These are phyloP conservation scores for Patellaria atrata DNA, from an alignment of 495 filamentous ascomycete genomes.

Conservation along the genomic window DNA sequence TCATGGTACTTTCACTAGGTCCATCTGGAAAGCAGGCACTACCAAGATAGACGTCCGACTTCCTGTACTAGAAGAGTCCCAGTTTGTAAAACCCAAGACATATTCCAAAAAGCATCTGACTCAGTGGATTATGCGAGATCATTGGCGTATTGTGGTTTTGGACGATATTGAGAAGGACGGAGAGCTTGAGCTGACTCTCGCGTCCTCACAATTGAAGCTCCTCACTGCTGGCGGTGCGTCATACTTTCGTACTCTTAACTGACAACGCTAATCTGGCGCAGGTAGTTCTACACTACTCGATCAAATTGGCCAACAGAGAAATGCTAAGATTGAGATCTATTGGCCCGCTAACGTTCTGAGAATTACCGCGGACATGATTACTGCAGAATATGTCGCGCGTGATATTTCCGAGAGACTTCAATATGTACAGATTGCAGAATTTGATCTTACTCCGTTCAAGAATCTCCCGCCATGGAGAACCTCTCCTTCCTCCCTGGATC, in stretches of 20 bases:
- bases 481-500: slow-evolving; percentile 1
- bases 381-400: slow-evolving; percentile 18
- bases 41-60: slow-evolving; percentile 5
- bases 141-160: slow-evolving; percentile 12
- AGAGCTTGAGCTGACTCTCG: slow-evolving; percentile 13
- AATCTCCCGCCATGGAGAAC: background rate
- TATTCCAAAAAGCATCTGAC: slow-evolving; percentile 9
- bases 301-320: slow-evolving; percentile 8
- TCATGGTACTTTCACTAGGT: slow-evolving; percentile 3
- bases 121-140: slow-evolving; percentile 12
- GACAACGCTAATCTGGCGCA: slow-evolving; percentile 1
- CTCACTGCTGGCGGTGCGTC: slow-evolving; percentile 11
- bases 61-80: background rate
- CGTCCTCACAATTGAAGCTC: slow-evolving; percentile 15
- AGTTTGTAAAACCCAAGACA: background rate
- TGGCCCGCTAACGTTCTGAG: slow-evolving; percentile 10
- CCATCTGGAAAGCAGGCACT: slow-evolving; percentile 15
- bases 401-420: slow-evolving; percentile 8
- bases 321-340: slow-evolving; percentile 14
- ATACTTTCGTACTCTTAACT: background rate
- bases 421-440: slow-evolving; percentile 2
- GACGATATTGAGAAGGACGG: slow-evolving; percentile 19
- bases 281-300: slow-evolving; percentile 7
- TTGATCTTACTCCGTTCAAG: slow-evolving; percentile 6
- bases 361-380: slow-evolving; percentile 18